A percentile compares a stretch with the other conserved stretches of the same genome.
Evolutionary conservation across 2,329 filamentous ascomycete genomes (phyloP).

Genomic region (Fusarium chuoi): DNA sequence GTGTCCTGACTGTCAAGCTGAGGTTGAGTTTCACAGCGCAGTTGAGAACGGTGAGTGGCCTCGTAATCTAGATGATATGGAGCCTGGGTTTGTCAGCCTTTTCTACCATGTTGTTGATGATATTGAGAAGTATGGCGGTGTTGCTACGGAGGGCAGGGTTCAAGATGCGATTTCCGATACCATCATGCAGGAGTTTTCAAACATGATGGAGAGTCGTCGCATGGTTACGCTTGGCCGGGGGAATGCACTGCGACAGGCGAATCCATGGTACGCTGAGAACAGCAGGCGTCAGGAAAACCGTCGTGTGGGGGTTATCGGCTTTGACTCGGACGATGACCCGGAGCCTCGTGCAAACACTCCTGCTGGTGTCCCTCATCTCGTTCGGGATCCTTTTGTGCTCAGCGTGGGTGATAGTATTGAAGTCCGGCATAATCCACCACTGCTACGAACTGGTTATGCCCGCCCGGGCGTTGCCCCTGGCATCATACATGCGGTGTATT

Average conservation of each 20-base stretch:
- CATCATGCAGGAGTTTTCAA: conserved; percentile 12
- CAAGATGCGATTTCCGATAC: not conserved
- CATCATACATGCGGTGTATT: too few species aligned
- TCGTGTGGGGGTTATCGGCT: not conserved
- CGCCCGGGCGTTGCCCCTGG: too few species aligned
- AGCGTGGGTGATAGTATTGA: not conserved
- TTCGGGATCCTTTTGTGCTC: not conserved
- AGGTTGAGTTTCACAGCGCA: not conserved
- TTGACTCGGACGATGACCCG: not conserved
- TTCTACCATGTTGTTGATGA: conserved; percentile 21
- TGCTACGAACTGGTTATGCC: too few species aligned
- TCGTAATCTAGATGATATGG: not conserved
- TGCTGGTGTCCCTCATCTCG: not conserved
- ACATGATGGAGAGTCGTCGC: not conserved
- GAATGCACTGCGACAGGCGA: not conserved
- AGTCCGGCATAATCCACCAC: not conserved
- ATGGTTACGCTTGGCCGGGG: not conserved
- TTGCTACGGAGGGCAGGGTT: not conserved
- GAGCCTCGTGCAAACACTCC: not conserved
- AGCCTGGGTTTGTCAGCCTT: conserved; percentile 26
- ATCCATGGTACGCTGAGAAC: conserved; percentile 1
- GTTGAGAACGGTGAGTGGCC: conserved; percentile 24
- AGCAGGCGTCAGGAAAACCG: not conserved
- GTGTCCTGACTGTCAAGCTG: conserved; percentile 29
- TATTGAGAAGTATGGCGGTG: not conserved